phyloP scores from a whole-genome alignment of 1,284 basidiomycete genomes.

The Moniliella sp. region DNA sequence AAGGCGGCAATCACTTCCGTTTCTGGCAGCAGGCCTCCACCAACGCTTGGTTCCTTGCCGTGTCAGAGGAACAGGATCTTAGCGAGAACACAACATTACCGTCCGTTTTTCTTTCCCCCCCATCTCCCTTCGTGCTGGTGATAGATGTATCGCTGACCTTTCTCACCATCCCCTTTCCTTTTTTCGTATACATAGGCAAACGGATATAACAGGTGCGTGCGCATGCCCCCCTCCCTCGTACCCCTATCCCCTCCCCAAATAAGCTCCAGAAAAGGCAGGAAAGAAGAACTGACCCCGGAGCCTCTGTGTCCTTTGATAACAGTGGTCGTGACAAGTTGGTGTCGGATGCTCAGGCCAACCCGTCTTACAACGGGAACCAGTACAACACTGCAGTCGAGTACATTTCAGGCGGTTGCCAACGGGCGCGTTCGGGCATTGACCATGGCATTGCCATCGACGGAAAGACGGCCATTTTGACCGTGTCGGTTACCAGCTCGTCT shows the following conservation, averaged over 20 bases:
- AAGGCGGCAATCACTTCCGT: slow-evolving; percentile 43
- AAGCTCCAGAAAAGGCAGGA: too few species aligned
- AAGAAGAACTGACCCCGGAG: too few species aligned
- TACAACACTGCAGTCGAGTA: slow-evolving; percentile 41
- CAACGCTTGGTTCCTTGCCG: slow-evolving; percentile 13
- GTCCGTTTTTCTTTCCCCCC: too few species aligned
- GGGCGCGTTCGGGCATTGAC: slow-evolving; percentile 40
- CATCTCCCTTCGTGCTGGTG: too few species aligned
- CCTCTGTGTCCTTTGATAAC: too few species aligned
- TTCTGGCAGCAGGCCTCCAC: slow-evolving; percentile 2
- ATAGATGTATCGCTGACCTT: too few species aligned
- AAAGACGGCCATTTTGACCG: slow-evolving; percentile 13
- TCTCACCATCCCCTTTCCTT: too few species aligned
- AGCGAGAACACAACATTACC: too few species aligned
- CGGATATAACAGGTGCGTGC: too few species aligned
- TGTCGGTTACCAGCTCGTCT: slow-evolving; percentile 6
- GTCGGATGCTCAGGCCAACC: not conserved
- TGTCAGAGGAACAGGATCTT: slow-evolving; percentile 39
- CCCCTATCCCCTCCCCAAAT: too few species aligned
- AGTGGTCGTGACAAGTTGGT: slow-evolving; percentile 1
- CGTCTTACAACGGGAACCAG: slow-evolving; percentile 5
- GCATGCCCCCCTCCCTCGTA: too few species aligned
- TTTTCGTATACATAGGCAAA: too few species aligned
- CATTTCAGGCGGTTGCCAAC: slow-evolving; percentile 40
- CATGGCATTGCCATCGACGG: slow-evolving; percentile 34